Conservation (phyloP, 768 basidiomycete species). For the Pleurotus tuber-regium region DNA sequence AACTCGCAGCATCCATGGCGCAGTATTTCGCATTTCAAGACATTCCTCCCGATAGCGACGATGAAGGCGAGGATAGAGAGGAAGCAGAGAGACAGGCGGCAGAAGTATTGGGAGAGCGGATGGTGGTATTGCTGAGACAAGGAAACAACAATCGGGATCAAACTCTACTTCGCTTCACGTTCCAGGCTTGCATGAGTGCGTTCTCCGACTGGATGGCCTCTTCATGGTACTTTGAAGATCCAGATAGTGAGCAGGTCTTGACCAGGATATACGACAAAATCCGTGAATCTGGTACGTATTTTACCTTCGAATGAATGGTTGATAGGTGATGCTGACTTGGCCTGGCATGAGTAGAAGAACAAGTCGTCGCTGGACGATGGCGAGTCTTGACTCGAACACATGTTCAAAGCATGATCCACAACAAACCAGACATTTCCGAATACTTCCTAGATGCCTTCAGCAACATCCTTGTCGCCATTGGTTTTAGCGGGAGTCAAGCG, state of each 20-base stretch:
- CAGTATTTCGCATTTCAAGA: constrained; percentile 34
- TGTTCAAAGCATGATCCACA: constrained; percentile 34
- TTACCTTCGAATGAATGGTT: background rate
- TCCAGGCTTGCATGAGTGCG: constrained; percentile 43
- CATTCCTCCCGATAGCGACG: constrained; percentile 1
- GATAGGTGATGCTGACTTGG: background rate
- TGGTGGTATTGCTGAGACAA: constrained; percentile 37
- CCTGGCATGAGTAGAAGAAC: constrained; percentile 38
- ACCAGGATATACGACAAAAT: constrained; percentile 42
- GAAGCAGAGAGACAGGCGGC: constrained; percentile 26
- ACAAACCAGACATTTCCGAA: constrained; percentile 26
- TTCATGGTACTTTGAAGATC: constrained; percentile 50
- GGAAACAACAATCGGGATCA: constrained; percentile 39
- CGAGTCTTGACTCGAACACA: constrained; percentile 51
- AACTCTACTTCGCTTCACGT: constrained; percentile 40
- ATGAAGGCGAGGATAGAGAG: constrained; percentile 17
- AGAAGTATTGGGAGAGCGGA: constrained; percentile 27
- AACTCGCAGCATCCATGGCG: constrained; percentile 47
- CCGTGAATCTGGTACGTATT: constrained; percentile 37
- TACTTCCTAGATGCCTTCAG: constrained; percentile 39
- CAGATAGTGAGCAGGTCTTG: constrained; percentile 43
- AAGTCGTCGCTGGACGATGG: constrained; percentile 54
- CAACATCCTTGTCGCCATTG: constrained; percentile 39
- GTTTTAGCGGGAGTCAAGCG: constrained; percentile 26
- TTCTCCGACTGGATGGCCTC: constrained; percentile 49